Percentiles rank a stretch among this genome's conserved stretches.
phyloP scores from a whole-genome alignment of 139 green algal genomes.

The Pleodorina starrii region DNA sequence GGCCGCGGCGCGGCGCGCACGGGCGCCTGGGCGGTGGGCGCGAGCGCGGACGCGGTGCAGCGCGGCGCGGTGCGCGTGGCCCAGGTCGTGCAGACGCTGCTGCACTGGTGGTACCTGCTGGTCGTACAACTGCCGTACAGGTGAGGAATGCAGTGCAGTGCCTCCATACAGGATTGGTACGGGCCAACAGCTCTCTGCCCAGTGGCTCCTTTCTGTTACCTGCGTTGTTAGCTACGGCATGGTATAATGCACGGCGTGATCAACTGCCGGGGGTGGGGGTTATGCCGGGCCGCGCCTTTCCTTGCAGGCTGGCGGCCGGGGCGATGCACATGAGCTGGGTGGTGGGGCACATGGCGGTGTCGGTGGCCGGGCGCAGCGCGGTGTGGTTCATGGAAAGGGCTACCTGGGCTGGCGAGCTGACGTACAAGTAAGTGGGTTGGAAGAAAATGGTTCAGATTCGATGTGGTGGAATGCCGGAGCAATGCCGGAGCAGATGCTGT shows the following conservation, averaged over 20 bases:
- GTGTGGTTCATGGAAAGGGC: conserved; percentile 20
- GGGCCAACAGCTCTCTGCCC: no score
- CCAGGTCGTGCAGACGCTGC: neutral
- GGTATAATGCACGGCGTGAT: no score
- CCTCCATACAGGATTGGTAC: no score
- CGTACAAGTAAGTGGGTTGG: neutral
- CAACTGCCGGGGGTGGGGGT: no score
- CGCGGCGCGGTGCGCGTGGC: neutral
- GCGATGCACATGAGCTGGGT: conserved; percentile 6
- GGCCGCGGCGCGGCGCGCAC: neutral
- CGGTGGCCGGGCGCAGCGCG: neutral
- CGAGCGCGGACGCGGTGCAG: neutral
- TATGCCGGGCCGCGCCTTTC: neutral
- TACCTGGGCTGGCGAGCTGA: conserved; percentile 21
- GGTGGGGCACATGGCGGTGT: neutral
- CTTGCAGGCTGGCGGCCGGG: neutral
- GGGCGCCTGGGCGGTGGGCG: neutral
- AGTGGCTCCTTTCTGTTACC: no score
- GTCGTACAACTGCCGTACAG: conserved; percentile 18
- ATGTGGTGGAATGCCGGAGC: no score
- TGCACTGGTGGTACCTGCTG: conserved; percentile 32
- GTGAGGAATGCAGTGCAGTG: no score
- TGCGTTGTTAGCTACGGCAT: no score
- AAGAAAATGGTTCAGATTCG: no score
- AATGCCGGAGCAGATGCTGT: no score